A percentile compares a stretch with the other conserved stretches of the same genome.
Evolutionary conservation across 495 filamentous ascomycete genomes (phyloP).

Genomic region (Penicillium daleae): DNA sequence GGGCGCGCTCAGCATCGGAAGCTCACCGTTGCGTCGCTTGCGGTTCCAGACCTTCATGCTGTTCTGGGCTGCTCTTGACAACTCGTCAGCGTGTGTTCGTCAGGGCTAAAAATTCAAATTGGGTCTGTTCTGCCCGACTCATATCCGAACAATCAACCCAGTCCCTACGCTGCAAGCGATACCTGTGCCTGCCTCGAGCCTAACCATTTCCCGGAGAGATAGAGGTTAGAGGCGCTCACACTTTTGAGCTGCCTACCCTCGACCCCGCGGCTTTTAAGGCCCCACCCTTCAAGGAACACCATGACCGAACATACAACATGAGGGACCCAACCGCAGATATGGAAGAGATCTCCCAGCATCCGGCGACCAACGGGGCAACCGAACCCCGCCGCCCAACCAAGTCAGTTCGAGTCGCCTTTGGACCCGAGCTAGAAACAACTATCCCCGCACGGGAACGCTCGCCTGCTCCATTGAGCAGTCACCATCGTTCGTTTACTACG

Average conservation of each 20-base stretch:
- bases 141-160: neutral
- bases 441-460: constrained; percentile 49
- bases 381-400: constrained; percentile 45
- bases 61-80: constrained; percentile 6
- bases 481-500: constrained; percentile 47
- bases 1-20: constrained; percentile 17
- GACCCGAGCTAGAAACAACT: constrained; percentile 47
- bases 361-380: constrained; percentile 33
- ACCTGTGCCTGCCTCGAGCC: neutral
- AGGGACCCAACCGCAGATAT: constrained; percentile 47
- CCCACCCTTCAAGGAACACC: constrained; percentile 31
- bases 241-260: constrained; percentile 16
- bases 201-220: neutral
- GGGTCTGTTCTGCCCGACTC: neutral
- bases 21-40: constrained; percentile 24
- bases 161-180: neutral
- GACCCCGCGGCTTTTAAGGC: constrained; percentile 16
- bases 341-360: constrained; percentile 39
- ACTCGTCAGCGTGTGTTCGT: neutral
- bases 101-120: no score
- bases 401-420: constrained; percentile 51
- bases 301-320: constrained; percentile 45
- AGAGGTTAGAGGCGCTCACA: constrained; percentile 12
- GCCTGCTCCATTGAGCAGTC: constrained; percentile 39
- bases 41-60: constrained; percentile 14